Base-by-base conservation (phyloP, 768 basidiomycete species). In the Pholiota conissans region DNA sequence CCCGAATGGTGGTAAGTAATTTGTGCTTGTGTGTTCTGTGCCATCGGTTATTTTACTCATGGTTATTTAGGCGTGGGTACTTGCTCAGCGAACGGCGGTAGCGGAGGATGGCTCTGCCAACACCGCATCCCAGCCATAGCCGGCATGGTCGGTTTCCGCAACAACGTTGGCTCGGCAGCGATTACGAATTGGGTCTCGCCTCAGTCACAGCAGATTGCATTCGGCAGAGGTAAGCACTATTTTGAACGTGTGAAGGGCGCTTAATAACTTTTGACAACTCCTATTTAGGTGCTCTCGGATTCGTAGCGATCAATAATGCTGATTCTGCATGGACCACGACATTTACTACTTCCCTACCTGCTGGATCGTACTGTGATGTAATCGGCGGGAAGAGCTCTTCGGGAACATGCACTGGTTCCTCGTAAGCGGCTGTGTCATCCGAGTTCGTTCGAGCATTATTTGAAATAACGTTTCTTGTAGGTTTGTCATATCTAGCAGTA, bases 61-160 rank as follows among this genome's bases (percentile, higher is more conserved):
- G 18, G 22, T 32, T n/a, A 16, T 18, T 13, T 52, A 80, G 81
- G 76, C 32, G 50, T 67, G 2, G 85, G 84, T 29, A 77, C 81
- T 1, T 88, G 85, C 63, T 74, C 74, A 4, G 71, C 72, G 0
- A 81, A 68, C 16, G 78, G 76, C 9, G 86, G 84, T 3, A 67
- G 73, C n/a, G 76, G 75, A n/a, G 84, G 85, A 1, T 87, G 85
- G 84, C 70, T 83, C 32, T 87, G 86, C 65, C 86, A 89, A 63
- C 86, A 89, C 61, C 82, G 86, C 4, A 85, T 77, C 73, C 63
- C 75, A 3, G 78, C 85, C 4, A 72, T 87, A 39, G 69, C 75
- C 2, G 86, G 86, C 4, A 86, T 87, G 84, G 78, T 79, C n/a
- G 84, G 82, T 1, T 87, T 87, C 74, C 75, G 80, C 30, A 85